Conservation (phyloP, 139 green algal species). For the Chlorella ohadii region DNA sequence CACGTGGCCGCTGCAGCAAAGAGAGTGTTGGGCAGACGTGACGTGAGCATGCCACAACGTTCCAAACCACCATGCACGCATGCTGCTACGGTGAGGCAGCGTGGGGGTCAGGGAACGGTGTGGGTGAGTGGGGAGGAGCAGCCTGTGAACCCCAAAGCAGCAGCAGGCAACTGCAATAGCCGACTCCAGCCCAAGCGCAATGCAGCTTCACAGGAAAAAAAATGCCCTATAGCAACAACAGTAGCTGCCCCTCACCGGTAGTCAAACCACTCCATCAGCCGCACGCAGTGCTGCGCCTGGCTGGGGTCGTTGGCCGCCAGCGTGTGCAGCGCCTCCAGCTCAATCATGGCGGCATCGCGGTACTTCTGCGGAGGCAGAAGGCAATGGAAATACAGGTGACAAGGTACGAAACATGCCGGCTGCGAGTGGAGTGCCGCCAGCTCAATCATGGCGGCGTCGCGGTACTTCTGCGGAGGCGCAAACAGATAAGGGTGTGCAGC, state of each 20-base stretch:
- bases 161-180: too few species aligned
- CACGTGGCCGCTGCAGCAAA: slow-evolving; percentile 78
- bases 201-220: too few species aligned
- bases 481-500: too few species aligned
- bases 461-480: slow-evolving; percentile 86
- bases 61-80: too few species aligned
- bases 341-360: slow-evolving; percentile 97
- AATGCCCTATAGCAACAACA: too few species aligned
- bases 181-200: too few species aligned
- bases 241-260: slow-evolving; percentile 67
- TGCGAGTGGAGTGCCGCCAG: slow-evolving; percentile 90
- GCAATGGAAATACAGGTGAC: background rate
- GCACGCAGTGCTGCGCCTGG: slow-evolving; percentile 74
- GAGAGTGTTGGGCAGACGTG: background rate
- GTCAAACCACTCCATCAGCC: slow-evolving; percentile 95
- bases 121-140: too few species aligned
- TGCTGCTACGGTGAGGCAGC: too few species aligned
- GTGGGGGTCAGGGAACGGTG: too few species aligned
- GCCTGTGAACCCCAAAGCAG: too few species aligned
- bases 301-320: slow-evolving; percentile 80
- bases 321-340: slow-evolving; percentile 92
- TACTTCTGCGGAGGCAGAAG: slow-evolving; percentile 85
- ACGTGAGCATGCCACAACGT: background rate
- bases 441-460: slow-evolving; percentile 98
- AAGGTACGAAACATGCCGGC: slow-evolving; percentile 27